Conservation (phyloP, 768 basidiomycete genomes). For the Macrolepiota fuliginosa region DNA sequence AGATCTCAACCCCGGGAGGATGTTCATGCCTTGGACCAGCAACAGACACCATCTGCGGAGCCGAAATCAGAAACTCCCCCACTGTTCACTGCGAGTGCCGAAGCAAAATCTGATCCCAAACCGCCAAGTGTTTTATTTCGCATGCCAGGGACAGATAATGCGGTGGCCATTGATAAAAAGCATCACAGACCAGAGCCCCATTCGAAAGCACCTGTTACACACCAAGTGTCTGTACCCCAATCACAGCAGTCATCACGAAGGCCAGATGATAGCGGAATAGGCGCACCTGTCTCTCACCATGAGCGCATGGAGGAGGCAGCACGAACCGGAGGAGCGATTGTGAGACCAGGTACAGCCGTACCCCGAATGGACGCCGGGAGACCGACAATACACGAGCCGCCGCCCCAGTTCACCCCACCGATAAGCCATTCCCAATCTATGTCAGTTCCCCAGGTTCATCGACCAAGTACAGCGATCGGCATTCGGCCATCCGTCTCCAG, state of each 20-base stretch:
- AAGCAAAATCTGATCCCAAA: background rate
- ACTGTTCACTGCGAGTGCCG: background rate
- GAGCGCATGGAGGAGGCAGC: constrained; percentile 1
- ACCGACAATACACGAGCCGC: background rate
- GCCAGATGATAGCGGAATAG: background rate
- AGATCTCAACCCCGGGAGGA: background rate
- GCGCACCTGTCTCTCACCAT: background rate
- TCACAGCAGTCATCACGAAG: background rate
- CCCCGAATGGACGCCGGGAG: background rate
- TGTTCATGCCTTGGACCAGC: background rate
- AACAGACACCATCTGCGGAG: background rate
- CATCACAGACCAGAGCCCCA: background rate
- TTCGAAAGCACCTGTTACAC: background rate
- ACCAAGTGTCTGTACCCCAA: background rate
- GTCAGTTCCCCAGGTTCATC: constrained; percentile 2
- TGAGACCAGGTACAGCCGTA: background rate
- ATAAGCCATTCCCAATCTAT: background rate
- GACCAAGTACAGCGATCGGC: background rate
- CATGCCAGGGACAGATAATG: background rate
- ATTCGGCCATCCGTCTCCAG: background rate
- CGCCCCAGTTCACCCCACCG: background rate
- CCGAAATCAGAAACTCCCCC: background rate
- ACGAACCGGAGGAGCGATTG: background rate
- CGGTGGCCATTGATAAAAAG: background rate
- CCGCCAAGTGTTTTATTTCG: background rate